phyloP scores from a whole-genome alignment of 176 grass and related monocot genomes.

The Oryza glumipatula region DNA sequence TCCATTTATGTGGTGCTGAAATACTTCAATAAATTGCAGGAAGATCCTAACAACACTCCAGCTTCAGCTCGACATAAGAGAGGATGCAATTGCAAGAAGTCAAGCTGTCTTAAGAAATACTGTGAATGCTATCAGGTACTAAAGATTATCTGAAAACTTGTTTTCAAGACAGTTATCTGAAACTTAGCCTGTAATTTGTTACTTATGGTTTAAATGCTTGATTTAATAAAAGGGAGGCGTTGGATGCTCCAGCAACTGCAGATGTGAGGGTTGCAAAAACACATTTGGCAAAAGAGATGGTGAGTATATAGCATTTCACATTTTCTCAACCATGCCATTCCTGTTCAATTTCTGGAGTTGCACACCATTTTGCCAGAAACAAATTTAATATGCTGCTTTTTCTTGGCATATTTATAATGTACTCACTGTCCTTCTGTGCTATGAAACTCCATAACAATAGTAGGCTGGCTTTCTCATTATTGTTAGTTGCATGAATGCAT shows the following conservation, averaged over 20 bases:
- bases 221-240: slow-evolving; percentile 79
- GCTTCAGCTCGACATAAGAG: slow-evolving; percentile 98
- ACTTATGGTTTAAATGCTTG: slow-evolving; percentile 41
- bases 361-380: background rate
- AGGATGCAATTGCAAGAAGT: slow-evolving; percentile 99
- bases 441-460: background rate
- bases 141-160: slow-evolving; percentile 24
- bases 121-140: slow-evolving; percentile 98
- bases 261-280: slow-evolving; percentile 97
- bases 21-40: slow-evolving; percentile 53
- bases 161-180: slow-evolving; percentile 33
- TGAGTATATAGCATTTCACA: slow-evolving; percentile 41
- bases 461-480: background rate
- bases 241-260: slow-evolving; percentile 90
- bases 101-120: slow-evolving; percentile 97
- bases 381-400: slow-evolving; percentile 3
- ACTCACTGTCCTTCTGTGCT: background rate
- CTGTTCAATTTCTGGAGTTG: background rate
- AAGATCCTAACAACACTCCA: slow-evolving; percentile 89
- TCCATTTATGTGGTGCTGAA: slow-evolving; percentile 15
- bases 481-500: background rate
- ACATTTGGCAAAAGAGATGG: slow-evolving; percentile 94
- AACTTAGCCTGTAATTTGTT: slow-evolving; percentile 6
- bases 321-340: slow-evolving; percentile 10
- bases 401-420: slow-evolving; percentile 4